Base-by-base conservation (phyloP, 768 basidiomycete genomes). In the Boletus speciosus region DNA sequence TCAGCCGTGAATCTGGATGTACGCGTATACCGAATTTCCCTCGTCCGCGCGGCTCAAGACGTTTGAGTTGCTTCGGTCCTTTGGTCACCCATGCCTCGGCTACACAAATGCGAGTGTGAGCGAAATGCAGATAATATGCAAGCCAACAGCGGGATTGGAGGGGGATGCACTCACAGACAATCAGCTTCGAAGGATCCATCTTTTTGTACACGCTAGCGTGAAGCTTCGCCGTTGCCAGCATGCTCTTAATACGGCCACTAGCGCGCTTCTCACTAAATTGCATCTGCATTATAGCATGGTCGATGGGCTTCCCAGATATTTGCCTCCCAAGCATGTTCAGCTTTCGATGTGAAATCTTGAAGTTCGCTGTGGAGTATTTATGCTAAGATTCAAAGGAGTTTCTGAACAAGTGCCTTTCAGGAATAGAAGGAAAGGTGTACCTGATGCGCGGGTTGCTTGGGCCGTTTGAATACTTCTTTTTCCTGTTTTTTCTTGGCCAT, bases 11-110 rank as follows among this genome's bases (percentile, higher is more conserved):
- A 54, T 84, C 82, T 0, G 84, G 87, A 67, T 90, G 91, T 12
- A 81, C 77, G 47, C 86, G 85, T 54, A 93, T 77, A 49, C 96
- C 96, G 52, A 70, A 77, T 61, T 86, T 86, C 34, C 88, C 90
- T 59, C 95, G 83, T 49, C 92, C 96, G 69, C 84, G 86, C 54
- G 88, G 83, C 61, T 97, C 93, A 19, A 93, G 60, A 49, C 86
- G 82, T 56, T 81, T 84, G 37, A 81, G 73, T 23, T 74, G 72
- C 37, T 78, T 81, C 7, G 77, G 76, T 6, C 88, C 93, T 69
- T 98, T 98, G 44, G 83, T 87, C 15, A 97, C 93, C 96, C 94
- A 99, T 21, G 94, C 83, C 71, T 97, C 88, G 42, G 92, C 94
- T 97, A 61, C 37, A 42, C 49, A 48, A 21, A 55, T 19, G 27